Percentiles rank a stretch among this genome's conserved stretches.
Evolutionary conservation across 306 rosid species (phyloP).

Genomic region (Glycine latifolia): DNA sequence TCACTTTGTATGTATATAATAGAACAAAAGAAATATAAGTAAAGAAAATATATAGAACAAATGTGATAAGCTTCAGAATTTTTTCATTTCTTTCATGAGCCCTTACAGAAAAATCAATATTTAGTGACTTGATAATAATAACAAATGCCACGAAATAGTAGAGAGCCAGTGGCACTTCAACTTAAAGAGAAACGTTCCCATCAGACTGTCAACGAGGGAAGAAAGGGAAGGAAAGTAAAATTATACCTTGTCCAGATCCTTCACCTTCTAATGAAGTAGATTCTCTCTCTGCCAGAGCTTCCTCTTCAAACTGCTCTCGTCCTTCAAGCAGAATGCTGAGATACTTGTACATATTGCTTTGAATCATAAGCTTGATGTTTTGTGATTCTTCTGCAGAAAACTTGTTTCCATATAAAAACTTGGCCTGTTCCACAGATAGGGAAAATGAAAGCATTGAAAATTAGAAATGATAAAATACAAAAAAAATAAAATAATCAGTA

Average conservation of each 20-base stretch:
- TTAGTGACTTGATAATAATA: slow-evolving; percentile 25
- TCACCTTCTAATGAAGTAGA: slow-evolving; percentile 47
- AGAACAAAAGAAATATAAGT: too few relatives aligned
- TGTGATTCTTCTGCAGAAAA: slow-evolving; percentile 79
- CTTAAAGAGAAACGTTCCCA: slow-evolving; percentile 42
- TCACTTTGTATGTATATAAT: too few relatives aligned
- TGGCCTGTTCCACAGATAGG: slow-evolving; percentile 64
- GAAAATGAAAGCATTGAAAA: slow-evolving; percentile 21
- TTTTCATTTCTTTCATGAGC: too few relatives aligned
- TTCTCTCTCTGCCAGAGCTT: slow-evolving; percentile 59
- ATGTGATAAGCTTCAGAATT: too few relatives aligned
- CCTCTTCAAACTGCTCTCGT: slow-evolving; percentile 93
- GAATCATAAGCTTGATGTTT: slow-evolving; percentile 84
- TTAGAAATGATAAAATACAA: slow-evolving; percentile 5
- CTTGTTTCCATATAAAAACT: slow-evolving; percentile 74
- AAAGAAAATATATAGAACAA: too few relatives aligned
- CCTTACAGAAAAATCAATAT: too few relatives aligned
- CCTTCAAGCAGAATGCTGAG: slow-evolving; percentile 88
- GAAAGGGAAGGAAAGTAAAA: slow-evolving; percentile 22
- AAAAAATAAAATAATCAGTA: slow-evolving; percentile 2
- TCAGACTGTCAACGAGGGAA: slow-evolving; percentile 23
- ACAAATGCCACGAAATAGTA: slow-evolving; percentile 30
- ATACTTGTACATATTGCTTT: slow-evolving; percentile 92
- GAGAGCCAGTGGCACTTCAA: slow-evolving; percentile 13
- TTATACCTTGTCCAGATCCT: slow-evolving; percentile 57